Percentiles rank a stretch among this genome's conserved stretches.
Evolutionary conservation across 495 filamentous ascomycete genomes (phyloP).

Genomic region (Ramalina intermedia): DNA sequence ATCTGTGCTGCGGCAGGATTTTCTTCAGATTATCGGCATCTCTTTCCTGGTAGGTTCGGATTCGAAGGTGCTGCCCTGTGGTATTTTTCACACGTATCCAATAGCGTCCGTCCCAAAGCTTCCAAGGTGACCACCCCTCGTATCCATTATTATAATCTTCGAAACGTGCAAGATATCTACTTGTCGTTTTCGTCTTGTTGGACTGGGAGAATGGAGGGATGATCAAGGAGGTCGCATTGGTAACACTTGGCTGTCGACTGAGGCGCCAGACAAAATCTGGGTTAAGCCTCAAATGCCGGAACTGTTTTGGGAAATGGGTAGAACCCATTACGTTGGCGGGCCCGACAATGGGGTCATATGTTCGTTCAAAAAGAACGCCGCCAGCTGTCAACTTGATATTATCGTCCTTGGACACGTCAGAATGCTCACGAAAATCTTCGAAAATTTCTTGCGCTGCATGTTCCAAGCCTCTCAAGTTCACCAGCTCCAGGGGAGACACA

Average conservation of each 20-base stretch:
- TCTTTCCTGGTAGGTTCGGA: constrained; percentile 14
- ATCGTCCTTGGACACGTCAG: constrained; percentile 18
- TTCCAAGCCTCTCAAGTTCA: constrained; percentile 25
- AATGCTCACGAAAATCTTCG: constrained; percentile 3
- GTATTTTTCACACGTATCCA: constrained; percentile 53
- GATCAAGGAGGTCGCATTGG: neutral
- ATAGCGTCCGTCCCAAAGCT: constrained; percentile 67
- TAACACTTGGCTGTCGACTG: constrained; percentile 33
- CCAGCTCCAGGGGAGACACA: constrained; percentile 25
- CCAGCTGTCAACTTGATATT: constrained; percentile 36
- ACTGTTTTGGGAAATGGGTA: constrained; percentile 8
- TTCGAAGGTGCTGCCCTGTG: constrained; percentile 38
- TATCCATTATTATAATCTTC: neutral
- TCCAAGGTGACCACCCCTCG: constrained; percentile 25
- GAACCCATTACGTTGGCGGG: constrained; percentile 14
- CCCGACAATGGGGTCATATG: constrained; percentile 10
- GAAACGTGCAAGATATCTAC: too few species aligned
- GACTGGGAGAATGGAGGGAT: too few species aligned
- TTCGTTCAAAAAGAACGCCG: constrained; percentile 38
- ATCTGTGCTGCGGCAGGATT: neutral
- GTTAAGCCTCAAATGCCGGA: neutral
- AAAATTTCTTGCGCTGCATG: constrained; percentile 15
- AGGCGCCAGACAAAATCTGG: constrained; percentile 29
- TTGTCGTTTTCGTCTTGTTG: too few species aligned
- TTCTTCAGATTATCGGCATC: neutral